A percentile compares a stretch with the other conserved stretches of the same genome.
Evolutionary conservation across 192 early-diverging fungal species (phyloP).

Genomic region (Pilaira anomala): DNA sequence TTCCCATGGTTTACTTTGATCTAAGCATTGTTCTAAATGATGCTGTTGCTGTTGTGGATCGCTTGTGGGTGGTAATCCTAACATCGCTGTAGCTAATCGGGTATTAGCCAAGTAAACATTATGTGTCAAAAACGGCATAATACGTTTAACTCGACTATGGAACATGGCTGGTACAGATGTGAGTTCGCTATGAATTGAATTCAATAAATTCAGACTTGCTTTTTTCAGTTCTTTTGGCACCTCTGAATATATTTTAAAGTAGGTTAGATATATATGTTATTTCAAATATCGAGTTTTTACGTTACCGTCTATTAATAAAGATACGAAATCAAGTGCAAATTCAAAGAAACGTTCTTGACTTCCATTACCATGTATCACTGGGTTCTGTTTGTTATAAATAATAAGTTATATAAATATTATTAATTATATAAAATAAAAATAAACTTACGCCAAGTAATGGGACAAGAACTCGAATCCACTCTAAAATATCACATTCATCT

Average conservation of each 20-base stretch:
- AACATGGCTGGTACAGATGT: slow-evolving; percentile 45
- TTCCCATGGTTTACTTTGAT: slow-evolving; percentile 52
- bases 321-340: slow-evolving; percentile 51
- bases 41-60: slow-evolving; percentile 20
- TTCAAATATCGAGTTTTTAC: background rate
- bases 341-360: slow-evolving; percentile 55
- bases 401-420: background rate
- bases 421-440: background rate
- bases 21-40: slow-evolving; percentile 22
- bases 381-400: slow-evolving; percentile 23
- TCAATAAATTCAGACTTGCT: slow-evolving; percentile 37
- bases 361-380: slow-evolving; percentile 51
- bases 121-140: slow-evolving; percentile 51
- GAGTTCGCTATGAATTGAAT: slow-evolving; percentile 24
- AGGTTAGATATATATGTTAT: background rate
- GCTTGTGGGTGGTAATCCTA: slow-evolving; percentile 15
- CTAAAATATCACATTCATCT: slow-evolving; percentile 41
- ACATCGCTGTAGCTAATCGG: slow-evolving; percentile 27
- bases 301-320: slow-evolving; percentile 48
- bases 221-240: slow-evolving; percentile 46
- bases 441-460: slow-evolving; percentile 40
- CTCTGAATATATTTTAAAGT: slow-evolving; percentile 7
- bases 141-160: slow-evolving; percentile 46
- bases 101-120: slow-evolving; percentile 52
- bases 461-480: slow-evolving; percentile 41